A percentile compares a stretch with the other conserved stretches of the same genome.
Conservation (phyloP, 305 asterid species). For the Fraxinus nigra region DNA sequence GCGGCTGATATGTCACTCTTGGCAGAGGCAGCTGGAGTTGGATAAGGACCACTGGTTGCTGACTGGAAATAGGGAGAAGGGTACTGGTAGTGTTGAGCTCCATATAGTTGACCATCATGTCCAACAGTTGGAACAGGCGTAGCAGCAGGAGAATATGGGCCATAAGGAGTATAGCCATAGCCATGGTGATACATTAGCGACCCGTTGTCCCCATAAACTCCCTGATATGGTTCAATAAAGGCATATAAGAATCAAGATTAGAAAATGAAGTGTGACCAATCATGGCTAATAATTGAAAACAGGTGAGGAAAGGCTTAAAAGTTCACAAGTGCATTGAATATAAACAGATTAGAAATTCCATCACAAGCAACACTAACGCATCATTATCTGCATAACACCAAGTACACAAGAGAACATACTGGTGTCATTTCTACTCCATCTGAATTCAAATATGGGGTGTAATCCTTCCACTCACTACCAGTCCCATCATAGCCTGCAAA, state of each 20-base stretch:
- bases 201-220: conserved; percentile 60
- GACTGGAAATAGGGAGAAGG: conserved; percentile 58
- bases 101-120: conserved; percentile 68
- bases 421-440: conserved; percentile 60
- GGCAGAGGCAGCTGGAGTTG: conserved; percentile 34
- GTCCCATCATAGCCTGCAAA: conserved; percentile 45
- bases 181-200: conserved; percentile 58
- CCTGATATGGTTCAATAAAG: conserved; percentile 31
- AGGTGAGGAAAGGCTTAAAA: neutral
- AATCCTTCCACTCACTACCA: conserved; percentile 58
- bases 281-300: neutral
- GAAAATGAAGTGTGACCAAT: neutral
- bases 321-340: neutral
- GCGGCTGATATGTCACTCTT: conserved; percentile 54
- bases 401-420: conserved; percentile 29
- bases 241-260: neutral
- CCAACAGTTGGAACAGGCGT: conserved; percentile 62
- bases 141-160: conserved; percentile 63
- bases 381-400: neutral
- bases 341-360: neutral
- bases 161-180: conserved; percentile 57
- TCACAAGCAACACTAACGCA: neutral
- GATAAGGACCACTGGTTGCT: conserved; percentile 36
- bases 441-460: conserved; percentile 41
- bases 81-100: conserved; percentile 75